Conservation (phyloP, 2,329 filamentous ascomycete species). For the Rosellinia necatrix region DNA sequence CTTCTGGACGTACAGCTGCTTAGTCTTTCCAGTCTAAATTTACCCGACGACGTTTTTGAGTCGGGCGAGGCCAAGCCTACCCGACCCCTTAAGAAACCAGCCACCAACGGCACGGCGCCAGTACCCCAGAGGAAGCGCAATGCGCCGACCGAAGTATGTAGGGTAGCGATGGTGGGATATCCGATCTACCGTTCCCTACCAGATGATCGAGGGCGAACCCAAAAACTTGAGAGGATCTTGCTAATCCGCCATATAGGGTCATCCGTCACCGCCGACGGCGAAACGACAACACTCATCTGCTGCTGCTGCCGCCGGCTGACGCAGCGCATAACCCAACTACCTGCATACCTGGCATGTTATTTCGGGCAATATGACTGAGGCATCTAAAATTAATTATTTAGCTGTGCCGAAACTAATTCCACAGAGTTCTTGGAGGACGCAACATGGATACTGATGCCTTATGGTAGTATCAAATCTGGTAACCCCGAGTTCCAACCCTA, state of each 20-base stretch:
- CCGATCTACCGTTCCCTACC: constrained; percentile 29
- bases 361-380: constrained; percentile 6
- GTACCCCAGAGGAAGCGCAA: constrained; percentile 51
- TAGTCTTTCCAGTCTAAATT: constrained; percentile 66
- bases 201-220: constrained; percentile 28
- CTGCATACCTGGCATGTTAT: constrained; percentile 1
- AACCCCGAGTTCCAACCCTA: background rate
- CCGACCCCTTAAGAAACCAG: constrained; percentile 56
- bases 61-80: constrained; percentile 74
- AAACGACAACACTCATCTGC: constrained; percentile 42
- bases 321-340: constrained; percentile 8
- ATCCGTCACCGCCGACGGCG: constrained; percentile 38
- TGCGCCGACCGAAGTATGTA: constrained; percentile 47
- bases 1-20: constrained; percentile 26
- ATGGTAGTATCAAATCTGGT: background rate
- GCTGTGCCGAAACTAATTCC: constrained; percentile 21
- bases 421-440: constrained; percentile 9
- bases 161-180: constrained; percentile 34
- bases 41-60: constrained; percentile 89
- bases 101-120: constrained; percentile 45
- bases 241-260: constrained; percentile 37
- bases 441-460: background rate
- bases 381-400: constrained; percentile 4
- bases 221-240: constrained; percentile 21
- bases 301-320: constrained; percentile 39